A percentile compares a stretch with the other conserved stretches of the same genome.
phyloP scores from a whole-genome alignment of 2,329 filamentous ascomycete genomes.

The Hymenoscyphus fructigenus region DNA sequence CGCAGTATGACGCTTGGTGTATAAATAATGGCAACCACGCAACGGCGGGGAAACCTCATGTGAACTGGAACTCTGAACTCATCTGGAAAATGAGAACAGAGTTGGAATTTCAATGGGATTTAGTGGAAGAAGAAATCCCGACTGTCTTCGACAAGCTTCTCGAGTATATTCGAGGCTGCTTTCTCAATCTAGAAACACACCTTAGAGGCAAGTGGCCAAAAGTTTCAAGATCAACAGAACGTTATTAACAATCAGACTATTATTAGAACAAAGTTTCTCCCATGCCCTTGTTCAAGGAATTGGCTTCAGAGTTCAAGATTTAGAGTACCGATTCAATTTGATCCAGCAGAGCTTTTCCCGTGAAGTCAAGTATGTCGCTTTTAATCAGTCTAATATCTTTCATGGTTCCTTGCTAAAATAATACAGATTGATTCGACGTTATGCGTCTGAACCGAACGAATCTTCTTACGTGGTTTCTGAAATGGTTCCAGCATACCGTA shows the following conservation, averaged over 20 bases:
- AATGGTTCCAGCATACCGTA: neutral
- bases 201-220: conserved; percentile 16
- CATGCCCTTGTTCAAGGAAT: conserved; percentile 17
- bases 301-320: conserved; percentile 22
- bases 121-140: conserved; percentile 34
- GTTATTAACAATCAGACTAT: conserved; percentile 3
- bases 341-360: conserved; percentile 19
- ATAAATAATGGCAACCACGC: conserved; percentile 31
- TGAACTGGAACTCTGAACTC: conserved; percentile 38
- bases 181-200: conserved; percentile 16
- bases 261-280: conserved; percentile 16
- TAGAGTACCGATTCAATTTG: conserved; percentile 21
- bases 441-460: conserved; percentile 24
- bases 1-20: conserved; percentile 38
- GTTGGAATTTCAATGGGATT: conserved; percentile 32
- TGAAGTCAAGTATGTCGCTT: conserved; percentile 22
- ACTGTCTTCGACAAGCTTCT: conserved; percentile 20
- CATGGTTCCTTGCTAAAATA: conserved; percentile 14
- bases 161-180: conserved; percentile 11
- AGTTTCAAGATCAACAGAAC: conserved; percentile 7
- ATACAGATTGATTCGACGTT: conserved; percentile 16
- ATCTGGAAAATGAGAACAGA: conserved; percentile 38
- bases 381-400: conserved; percentile 1
- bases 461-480: conserved; percentile 24
- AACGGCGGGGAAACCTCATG: conserved; percentile 15